Evolutionary conservation across 306 rosid genomes (phyloP), one percentile per base, ranked within the genome.

Genomic region (Sechiopsis laciniata): DNA sequence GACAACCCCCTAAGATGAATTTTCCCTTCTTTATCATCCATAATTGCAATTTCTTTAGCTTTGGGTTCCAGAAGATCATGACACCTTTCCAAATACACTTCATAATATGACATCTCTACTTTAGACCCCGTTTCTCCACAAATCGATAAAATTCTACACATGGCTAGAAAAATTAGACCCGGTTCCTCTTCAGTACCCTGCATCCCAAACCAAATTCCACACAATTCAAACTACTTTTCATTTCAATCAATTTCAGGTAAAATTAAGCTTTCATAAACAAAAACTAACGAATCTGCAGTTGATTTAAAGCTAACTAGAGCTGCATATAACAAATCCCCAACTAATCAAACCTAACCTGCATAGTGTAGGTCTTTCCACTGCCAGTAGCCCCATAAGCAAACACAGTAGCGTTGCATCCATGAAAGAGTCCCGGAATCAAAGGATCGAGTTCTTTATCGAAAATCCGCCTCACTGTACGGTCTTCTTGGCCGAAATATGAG

Each of bases 351-450:
- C 15, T 72, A 64, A 94, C 99, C 96, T 94, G 99, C 96, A 94
- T 94, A 0, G 99, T 89, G 58, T 83, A 89, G 48, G 99, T 91
- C 80, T 94, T 94, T 32, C 99, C 99, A 74, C 97, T 94, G 0
- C 99, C 96, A 11, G 99, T 91, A 75, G 99, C 99, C 16, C 99
- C 99, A 77, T 94, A 91, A 74, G 99, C 95, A 68, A 94, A 91
- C 51, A 94, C 97, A 0, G 97, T 90, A 0, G 91, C 90, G 24
- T 94, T 94, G 75, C 81, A 85, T 52, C 98, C 97, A 24, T 48
- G 81, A 72, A 90, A 89, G 70, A 94, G 77, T 37, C 83, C 87
- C 0, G 92, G 83, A 68, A 90, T 91, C 90, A 91, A 56, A 55
- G 95, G 95, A 70, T 80, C 83, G 22, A 94, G 89, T 84, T 94